Percentiles rank a stretch among this genome's conserved stretches.
Evolutionary conservation across 108 stramenopile species (phyloP).

Genomic region (Seminavis robusta): DNA sequence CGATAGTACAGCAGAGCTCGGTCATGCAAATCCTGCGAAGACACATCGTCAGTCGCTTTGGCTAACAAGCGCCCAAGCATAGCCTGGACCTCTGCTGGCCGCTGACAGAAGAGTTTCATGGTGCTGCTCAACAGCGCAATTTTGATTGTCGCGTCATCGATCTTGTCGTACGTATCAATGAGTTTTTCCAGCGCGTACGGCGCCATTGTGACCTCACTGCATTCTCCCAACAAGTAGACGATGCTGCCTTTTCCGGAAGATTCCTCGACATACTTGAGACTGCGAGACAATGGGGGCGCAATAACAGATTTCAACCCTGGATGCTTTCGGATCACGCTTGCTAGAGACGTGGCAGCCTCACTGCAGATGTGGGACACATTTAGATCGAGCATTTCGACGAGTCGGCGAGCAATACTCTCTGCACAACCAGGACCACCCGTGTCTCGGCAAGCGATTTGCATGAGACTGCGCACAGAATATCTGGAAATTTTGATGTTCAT

Average conservation of each 20-base stretch:
- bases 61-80: constrained; percentile 95
- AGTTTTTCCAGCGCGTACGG: constrained; percentile 97
- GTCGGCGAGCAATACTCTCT: constrained; percentile 77
- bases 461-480: constrained; percentile 88
- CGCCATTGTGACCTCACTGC: constrained; percentile 87
- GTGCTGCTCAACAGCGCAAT: constrained; percentile 88
- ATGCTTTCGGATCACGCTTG: constrained; percentile 80
- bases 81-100: constrained; percentile 95
- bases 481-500: constrained; percentile 76
- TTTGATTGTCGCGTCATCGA: constrained; percentile 69
- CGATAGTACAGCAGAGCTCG: constrained; percentile 97
- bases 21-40: constrained; percentile 95
- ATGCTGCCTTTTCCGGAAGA: constrained; percentile 89
- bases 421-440: constrained; percentile 80
- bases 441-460: constrained; percentile 82
- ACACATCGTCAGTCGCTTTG: constrained; percentile 88
- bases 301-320: constrained; percentile 67
- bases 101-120: constrained; percentile 93
- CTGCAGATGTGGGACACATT: constrained; percentile 79
- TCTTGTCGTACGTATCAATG: constrained; percentile 74
- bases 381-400: constrained; percentile 89
- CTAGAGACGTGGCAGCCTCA: constrained; percentile 83
- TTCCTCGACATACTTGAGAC: constrained; percentile 73
- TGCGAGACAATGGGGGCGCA: constrained; percentile 81
- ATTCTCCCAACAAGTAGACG: constrained; percentile 97